Base-by-base conservation (phyloP, 208 protist species). In the Trypanosoma scelopori region DNA sequence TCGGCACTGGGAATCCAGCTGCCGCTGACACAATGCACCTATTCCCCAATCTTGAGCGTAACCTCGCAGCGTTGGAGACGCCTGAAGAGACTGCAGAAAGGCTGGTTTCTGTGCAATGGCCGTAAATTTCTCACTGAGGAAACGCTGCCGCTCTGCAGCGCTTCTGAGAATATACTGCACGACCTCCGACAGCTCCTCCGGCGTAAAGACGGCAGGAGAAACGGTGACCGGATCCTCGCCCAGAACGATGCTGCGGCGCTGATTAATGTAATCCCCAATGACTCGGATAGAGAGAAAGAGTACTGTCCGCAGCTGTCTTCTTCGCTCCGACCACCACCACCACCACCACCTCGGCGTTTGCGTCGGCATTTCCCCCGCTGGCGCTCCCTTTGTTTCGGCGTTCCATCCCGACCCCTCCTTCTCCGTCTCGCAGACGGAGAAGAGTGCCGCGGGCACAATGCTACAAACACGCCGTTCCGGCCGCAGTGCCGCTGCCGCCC, bases 111-210 rank as follows among this genome's bases (percentile, higher is more conserved):
- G 39, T 47, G 46, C 35, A 2, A 12, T 4, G 12, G 30, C 25
- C 46, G 16, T 48, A 42, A 58, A 58, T 3, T 5, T 5, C 11
- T 12, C 23, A 22, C 5, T 5, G 11, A 43, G 22, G 9, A 1
- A 18, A 5, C 22, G 9, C 6, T 23, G 13, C 16, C 6, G 3
- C 16, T 23, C 43, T 0, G 30, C 0, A 11, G 12, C 46, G 46
- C 27, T 23, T 48, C 22, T 41, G 49, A 66, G 32, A 27, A 66
- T 53, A 9, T 49, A 46, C 49, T 48, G 60, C 32, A 66, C 43
- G 18, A 66, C 37, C 23, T 55, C 60, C 22, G 60, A 35, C 35
- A 66, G 16, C 23, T 66, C 41, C 12, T 45, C 23, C 25, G 47
- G 3, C 1, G 60, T 66, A 22, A 66, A 66, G 23, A 35, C 35